phyloP scores from a whole-genome alignment of 345 rosid species.

The Pistacia integerrima region DNA sequence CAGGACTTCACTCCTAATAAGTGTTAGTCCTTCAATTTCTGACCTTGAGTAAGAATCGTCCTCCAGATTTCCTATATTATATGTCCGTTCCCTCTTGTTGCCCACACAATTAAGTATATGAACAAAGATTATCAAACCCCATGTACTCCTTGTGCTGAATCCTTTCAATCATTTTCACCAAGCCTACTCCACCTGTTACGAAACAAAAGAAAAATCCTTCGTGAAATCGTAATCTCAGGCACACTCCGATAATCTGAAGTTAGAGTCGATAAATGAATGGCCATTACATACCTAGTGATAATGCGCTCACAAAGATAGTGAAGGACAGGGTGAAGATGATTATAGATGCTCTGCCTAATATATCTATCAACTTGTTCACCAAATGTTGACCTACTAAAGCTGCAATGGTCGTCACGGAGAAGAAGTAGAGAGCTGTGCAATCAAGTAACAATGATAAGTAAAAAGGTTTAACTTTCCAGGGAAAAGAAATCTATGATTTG shows the following conservation, averaged over 20 bases:
- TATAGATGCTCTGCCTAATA: slow-evolving; percentile 42
- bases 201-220: background rate
- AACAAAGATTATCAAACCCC: slow-evolving; percentile 46
- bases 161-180: slow-evolving; percentile 30
- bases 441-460: too few species aligned
- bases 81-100: too few species aligned
- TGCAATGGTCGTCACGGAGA: too few species aligned
- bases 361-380: slow-evolving; percentile 25
- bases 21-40: too few species aligned
- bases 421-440: too few species aligned
- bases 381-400: slow-evolving; percentile 18
- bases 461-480: too few species aligned
- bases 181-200: slow-evolving; percentile 41
- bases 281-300: slow-evolving; percentile 29
- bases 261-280: too few species aligned
- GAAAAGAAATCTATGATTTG: background rate
- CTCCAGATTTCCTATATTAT: too few species aligned
- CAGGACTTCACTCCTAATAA: too few species aligned
- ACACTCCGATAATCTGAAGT: too few species aligned
- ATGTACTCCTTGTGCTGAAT: slow-evolving; percentile 37
- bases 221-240: background rate
- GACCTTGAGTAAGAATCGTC: too few species aligned
- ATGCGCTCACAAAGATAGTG: slow-evolving; percentile 38
- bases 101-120: background rate
- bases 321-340: slow-evolving; percentile 40